Evolutionary conservation across 208 protist species (phyloP), one percentile per base, ranked within the genome.

Genomic region (Wallacemonas sp.): DNA sequence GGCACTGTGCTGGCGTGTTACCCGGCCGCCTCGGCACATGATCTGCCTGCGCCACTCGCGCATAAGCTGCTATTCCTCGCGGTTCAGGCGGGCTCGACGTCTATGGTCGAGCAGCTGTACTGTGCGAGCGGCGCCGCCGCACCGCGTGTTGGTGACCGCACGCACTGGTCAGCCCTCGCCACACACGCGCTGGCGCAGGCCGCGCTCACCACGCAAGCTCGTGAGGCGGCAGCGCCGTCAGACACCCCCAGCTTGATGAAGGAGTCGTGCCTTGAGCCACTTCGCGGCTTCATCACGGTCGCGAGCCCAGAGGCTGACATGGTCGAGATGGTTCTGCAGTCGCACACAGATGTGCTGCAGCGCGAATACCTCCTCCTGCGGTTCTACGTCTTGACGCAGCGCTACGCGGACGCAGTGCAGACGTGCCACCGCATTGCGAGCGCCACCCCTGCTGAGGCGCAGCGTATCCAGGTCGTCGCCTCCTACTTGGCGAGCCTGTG

Each of bases 381-480:
- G 27, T 92, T 87, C 41, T 87, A 89, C 65, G 76, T 84, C 45
- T 71, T 89, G 6, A 74, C 79, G 58, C 86, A 79, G 53, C 79
- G 86, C 32, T 92, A 87, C 68, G 77, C 77, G 21, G 86, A 92
- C 17, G 82, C 86, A 1, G 57, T 87, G 36, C 50, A 67, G 10
- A 71, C 85, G 42, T 89, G 82, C 59, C 62, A 73, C 19, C 22
- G 68, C 3, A 71, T 83, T 30, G 67, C 72, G 1, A 58, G 61
- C 38, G 55, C 66, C 10, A 59, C 71, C 34, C 50, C 73, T 0
- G 73, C 70, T 17, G 79, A 80, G 36, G 80, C 72, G n/a, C 82
- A 92, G 68, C 79, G 70, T n/a, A 48, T 81, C 37, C 81, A 88
- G 46, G 67, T 84, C 1, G 76, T 92, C 12, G 57, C 69, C 15